Conservation (phyloP, 169 alveolate genomes). For the Eimeria acervulina region DNA sequence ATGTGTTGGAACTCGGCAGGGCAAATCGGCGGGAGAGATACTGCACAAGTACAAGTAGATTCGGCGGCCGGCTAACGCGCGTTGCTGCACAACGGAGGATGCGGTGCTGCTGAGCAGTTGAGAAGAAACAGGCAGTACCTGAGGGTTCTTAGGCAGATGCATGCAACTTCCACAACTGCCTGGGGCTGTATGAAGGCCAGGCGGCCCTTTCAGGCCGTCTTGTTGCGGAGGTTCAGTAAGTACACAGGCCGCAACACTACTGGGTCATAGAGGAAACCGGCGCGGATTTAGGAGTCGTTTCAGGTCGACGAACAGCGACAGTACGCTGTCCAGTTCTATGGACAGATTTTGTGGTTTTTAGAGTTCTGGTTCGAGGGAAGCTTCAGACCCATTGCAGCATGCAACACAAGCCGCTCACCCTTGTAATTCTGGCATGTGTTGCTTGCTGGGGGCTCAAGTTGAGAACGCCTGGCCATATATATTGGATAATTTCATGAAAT, state of each 20-base stretch:
- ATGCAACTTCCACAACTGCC: neutral
- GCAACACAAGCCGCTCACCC: constrained; percentile 28
- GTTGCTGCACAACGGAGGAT: neutral
- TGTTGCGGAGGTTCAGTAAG: neutral
- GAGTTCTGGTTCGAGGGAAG: neutral
- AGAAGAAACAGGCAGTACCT: neutral
- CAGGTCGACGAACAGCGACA: neutral
- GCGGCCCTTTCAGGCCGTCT: neutral
- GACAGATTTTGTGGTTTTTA: neutral
- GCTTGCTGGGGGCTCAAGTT: no score
- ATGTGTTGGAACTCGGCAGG: neutral
- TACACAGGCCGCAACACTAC: neutral
- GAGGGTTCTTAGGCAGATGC: neutral
- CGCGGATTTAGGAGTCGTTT: neutral
- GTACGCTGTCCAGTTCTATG: neutral
- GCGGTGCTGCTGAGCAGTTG: neutral
- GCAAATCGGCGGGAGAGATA: neutral
- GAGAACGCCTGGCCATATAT: no score
- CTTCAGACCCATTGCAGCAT: constrained; percentile 30
- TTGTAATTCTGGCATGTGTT: neutral
- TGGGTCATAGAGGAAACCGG: neutral
- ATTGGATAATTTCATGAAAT: no score
- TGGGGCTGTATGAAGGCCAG: neutral
- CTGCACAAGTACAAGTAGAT: neutral
- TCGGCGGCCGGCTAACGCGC: neutral